Evolutionary conservation across 208 protist species (phyloP).

Genomic region (Ichthyophonus hoferi): DNA sequence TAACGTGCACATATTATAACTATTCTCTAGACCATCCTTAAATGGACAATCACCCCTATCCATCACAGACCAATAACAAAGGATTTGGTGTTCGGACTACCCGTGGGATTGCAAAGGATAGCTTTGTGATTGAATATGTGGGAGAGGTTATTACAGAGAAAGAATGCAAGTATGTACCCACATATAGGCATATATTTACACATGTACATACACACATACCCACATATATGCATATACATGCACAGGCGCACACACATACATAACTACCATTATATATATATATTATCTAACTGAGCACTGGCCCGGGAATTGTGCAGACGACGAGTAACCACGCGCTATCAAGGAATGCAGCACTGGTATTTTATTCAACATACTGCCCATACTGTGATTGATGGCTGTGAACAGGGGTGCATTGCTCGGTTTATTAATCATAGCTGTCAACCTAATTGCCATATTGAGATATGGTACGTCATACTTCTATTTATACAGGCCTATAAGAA

Average conservation of each 20-base stretch:
- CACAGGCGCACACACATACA: background rate
- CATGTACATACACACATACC: background rate
- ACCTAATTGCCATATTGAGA: slow-evolving; percentile 35
- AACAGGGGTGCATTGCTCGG: slow-evolving; percentile 16
- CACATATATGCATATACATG: background rate
- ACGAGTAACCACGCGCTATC: background rate
- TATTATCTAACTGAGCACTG: background rate
- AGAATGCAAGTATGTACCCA: slow-evolving; percentile 1
- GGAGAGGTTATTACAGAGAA: background rate
- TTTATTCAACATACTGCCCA: slow-evolving; percentile 11
- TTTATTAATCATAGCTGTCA: slow-evolving; percentile 37
- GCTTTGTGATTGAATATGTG: slow-evolving; percentile 1
- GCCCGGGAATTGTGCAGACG: background rate
- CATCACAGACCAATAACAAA: background rate
- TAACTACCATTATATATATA: background rate
- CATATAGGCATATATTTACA: background rate
- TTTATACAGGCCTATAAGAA: too few species aligned
- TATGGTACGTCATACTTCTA: slow-evolving; percentile 16
- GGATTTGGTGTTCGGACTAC: slow-evolving; percentile 16
- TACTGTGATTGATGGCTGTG: slow-evolving; percentile 26
- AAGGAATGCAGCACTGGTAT: background rate
- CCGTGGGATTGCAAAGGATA: background rate
- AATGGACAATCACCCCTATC: too few species aligned
- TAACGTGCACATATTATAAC: too few species aligned
- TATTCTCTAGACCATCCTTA: too few species aligned